phyloP scores from a whole-genome alignment of 1,284 basidiomycete genomes.

The Singerocomus inundabilis region DNA sequence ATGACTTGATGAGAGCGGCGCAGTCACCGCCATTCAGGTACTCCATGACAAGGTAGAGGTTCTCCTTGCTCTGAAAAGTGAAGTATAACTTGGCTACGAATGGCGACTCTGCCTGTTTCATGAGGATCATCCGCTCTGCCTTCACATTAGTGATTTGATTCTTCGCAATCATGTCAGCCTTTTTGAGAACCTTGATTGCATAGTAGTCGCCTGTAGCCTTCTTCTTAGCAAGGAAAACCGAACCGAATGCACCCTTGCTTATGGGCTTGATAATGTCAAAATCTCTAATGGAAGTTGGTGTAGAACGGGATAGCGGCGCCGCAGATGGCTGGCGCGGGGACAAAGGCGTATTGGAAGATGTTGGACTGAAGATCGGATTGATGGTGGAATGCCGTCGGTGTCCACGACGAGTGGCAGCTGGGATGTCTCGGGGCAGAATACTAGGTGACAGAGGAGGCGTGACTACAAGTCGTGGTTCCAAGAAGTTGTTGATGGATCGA shows the following conservation, averaged over 20 bases:
- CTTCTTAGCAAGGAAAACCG: slow-evolving; percentile 98
- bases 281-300: slow-evolving; percentile 94
- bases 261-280: slow-evolving; percentile 99
- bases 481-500: slow-evolving; percentile 61
- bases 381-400: slow-evolving; percentile 74
- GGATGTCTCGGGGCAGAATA: slow-evolving; percentile 56
- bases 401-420: slow-evolving; percentile 47
- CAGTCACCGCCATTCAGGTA: slow-evolving; percentile 98
- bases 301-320: slow-evolving; percentile 74
- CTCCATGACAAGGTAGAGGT: slow-evolving; percentile 98
- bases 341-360: slow-evolving; percentile 58
- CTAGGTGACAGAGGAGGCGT: slow-evolving; percentile 77
- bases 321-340: slow-evolving; percentile 88
- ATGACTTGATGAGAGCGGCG: slow-evolving; percentile 91
- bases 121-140: slow-evolving; percentile 98
- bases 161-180: slow-evolving; percentile 99
- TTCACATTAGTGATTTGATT: slow-evolving; percentile 99
- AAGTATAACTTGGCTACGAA: slow-evolving; percentile 99
- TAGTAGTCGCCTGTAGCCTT: slow-evolving; percentile 98
- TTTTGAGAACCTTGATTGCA: slow-evolving; percentile 99
- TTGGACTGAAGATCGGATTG: slow-evolving; percentile 60
- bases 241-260: slow-evolving; percentile 98
- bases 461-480: slow-evolving; percentile 65
- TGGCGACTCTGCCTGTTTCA: slow-evolving; percentile 99
- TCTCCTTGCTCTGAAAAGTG: slow-evolving; percentile 99